Percentiles rank a stretch among this genome's conserved stretches.
Evolutionary conservation across 2,329 filamentous ascomycete genomes (phyloP).

Genomic region (Colletotrichum shisoi): DNA sequence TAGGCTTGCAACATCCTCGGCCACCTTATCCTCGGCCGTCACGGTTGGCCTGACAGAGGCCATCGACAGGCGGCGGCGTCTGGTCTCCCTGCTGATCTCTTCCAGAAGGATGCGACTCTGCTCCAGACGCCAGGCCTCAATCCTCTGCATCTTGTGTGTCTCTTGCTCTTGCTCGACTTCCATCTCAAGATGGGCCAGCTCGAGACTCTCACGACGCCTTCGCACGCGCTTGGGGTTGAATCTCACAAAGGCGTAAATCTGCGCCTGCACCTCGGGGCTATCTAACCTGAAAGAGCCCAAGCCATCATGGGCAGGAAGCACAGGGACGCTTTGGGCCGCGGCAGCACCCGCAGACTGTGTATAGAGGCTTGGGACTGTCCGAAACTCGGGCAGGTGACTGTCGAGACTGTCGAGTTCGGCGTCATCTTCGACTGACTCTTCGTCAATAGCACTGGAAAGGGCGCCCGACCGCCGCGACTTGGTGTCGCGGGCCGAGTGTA

Average conservation of each 20-base stretch:
- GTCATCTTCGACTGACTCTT: constrained; percentile 66
- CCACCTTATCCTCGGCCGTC: constrained; percentile 44
- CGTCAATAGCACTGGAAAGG: constrained; percentile 50
- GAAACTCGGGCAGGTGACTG: constrained; percentile 88
- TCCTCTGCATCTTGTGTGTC: constrained; percentile 78
- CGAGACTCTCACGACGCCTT: constrained; percentile 62
- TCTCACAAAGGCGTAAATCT: constrained; percentile 87
- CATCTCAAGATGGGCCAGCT: constrained; percentile 59
- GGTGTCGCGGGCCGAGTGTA: constrained; percentile 64
- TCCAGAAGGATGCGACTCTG: constrained; percentile 86
- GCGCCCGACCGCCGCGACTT: constrained; percentile 53
- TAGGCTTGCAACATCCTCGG: constrained; percentile 46
- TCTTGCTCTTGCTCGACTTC: constrained; percentile 67
- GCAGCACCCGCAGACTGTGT: constrained; percentile 52
- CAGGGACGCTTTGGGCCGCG: constrained; percentile 67
- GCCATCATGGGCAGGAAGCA: constrained; percentile 92
- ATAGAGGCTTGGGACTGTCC: constrained; percentile 63
- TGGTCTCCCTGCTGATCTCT: constrained; percentile 87
- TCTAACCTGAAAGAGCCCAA: constrained; percentile 82
- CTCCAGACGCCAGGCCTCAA: constrained; percentile 91
- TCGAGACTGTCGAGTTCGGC: constrained; percentile 91
- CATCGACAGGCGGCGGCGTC: constrained; percentile 70
- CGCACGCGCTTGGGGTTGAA: constrained; percentile 76
- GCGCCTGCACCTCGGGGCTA: constrained; percentile 74
- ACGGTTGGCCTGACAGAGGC: constrained; percentile 54